phyloP scores from a whole-genome alignment of 108 stramenopile genomes.

The Aurantiochytrium sp. region DNA sequence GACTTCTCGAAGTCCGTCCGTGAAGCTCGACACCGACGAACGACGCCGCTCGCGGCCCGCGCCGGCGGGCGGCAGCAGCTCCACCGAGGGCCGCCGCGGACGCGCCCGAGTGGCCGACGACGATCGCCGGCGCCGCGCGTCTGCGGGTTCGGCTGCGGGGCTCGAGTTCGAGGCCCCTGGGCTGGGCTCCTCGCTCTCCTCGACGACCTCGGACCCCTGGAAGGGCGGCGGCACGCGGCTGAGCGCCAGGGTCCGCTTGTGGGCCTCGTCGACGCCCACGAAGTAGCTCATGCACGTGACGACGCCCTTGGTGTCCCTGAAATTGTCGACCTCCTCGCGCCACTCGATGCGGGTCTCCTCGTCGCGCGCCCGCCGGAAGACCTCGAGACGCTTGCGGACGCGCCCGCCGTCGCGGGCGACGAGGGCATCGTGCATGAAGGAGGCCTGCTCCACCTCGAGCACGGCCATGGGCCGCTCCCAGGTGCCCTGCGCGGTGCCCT shows the following conservation, averaged over 20 bases:
- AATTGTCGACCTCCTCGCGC: slow-evolving; percentile 4
- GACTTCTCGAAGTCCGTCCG: background rate
- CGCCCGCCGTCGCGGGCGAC: background rate
- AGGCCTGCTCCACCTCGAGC: background rate
- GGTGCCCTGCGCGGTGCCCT: background rate
- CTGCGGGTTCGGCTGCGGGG: too few species aligned
- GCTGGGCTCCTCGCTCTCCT: too few species aligned
- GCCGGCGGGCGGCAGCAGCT: too few species aligned
- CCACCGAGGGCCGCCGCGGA: too few species aligned
- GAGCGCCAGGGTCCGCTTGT: background rate
- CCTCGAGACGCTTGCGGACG: background rate
- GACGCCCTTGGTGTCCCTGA: background rate
- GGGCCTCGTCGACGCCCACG: background rate
- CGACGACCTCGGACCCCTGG: too few species aligned
- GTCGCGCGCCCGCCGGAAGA: background rate
- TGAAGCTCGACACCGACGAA: background rate
- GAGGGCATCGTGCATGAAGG: background rate
- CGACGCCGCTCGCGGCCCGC: background rate
- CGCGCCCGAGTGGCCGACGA: too few species aligned
- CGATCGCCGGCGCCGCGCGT: too few species aligned
- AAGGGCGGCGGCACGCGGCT: background rate
- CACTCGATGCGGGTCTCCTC: background rate
- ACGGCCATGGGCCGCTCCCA: slow-evolving; percentile 7
- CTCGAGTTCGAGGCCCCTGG: too few species aligned
- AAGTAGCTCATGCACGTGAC: background rate